Conservation (phyloP, 257 asterid genomes). For the Forsythia suspensa region DNA sequence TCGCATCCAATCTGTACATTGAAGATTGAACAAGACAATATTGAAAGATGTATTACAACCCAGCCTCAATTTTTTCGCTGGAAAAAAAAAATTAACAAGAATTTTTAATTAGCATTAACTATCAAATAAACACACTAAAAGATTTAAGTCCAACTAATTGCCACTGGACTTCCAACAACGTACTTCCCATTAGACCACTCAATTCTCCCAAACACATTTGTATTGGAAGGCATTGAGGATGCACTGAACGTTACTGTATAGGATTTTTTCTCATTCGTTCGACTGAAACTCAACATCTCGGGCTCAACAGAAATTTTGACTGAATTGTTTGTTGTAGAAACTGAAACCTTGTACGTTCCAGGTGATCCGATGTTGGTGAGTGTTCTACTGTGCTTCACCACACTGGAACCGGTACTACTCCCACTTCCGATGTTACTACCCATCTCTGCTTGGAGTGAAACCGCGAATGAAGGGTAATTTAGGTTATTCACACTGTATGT, state of each 20-base stretch:
- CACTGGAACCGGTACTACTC: slow-evolving; percentile 23
- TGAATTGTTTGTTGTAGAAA: slow-evolving; percentile 25
- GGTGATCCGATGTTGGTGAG: slow-evolving; percentile 72
- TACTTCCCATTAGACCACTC: slow-evolving; percentile 91
- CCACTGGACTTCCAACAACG: slow-evolving; percentile 79
- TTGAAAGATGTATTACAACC: too few relatives aligned
- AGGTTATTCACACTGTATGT: slow-evolving; percentile 60
- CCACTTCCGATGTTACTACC: slow-evolving; percentile 24
- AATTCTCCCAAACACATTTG: slow-evolving; percentile 65
- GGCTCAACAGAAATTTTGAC: slow-evolving; percentile 69
- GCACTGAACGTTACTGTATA: slow-evolving; percentile 64
- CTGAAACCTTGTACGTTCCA: slow-evolving; percentile 70
- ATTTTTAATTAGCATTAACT: too few relatives aligned
- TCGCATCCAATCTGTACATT: too few relatives aligned
- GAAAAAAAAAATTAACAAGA: too few relatives aligned
- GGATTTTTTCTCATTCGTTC: slow-evolving; percentile 57
- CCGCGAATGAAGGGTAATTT: slow-evolving; percentile 85
- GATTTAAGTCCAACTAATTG: slow-evolving; percentile 57
- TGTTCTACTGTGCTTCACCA: slow-evolving; percentile 64
- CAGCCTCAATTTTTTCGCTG: too few relatives aligned
- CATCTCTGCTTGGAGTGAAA: slow-evolving; percentile 34
- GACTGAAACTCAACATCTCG: slow-evolving; percentile 44
- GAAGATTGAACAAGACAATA: too few relatives aligned
- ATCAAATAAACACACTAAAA: too few relatives aligned
- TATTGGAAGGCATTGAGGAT: slow-evolving; percentile 47